Evolutionary conservation across 2,329 filamentous ascomycete species (phyloP), one percentile per base, ranked within the genome.

Genomic region (Celoporthe dispersa): DNA sequence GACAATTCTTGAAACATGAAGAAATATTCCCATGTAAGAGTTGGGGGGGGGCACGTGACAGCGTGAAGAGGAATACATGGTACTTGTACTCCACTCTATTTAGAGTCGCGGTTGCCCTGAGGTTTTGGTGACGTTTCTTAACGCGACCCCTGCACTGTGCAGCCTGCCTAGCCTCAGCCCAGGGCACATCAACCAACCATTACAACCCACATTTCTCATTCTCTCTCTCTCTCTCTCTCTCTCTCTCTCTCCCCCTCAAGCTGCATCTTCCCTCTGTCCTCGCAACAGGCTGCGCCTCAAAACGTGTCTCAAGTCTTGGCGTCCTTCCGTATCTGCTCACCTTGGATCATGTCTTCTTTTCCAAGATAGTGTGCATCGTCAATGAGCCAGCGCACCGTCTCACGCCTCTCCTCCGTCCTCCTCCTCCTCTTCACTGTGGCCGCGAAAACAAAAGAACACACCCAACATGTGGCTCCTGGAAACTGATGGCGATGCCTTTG

Each of bases 401-500:
- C 44, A 48, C 33, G 2, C 33, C 61, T 44, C 37, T 19, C 51
- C 19, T 33, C 28, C 9, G n/a, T 31, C 41, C 41, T 48, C 51
- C 33, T 25, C 22, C 8, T 11, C 22, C 33, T 31, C 28, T 2
- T 4, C 64, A 44, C n/a, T 14, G 60, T n/a, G n/a, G 7, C 35
- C 14, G 60, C n/a, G n/a, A 39, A 33, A 51, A 31, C 41, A 33
- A 19, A 48, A 28, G 19, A 5, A n/a, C n/a, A n/a, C 44, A n/a
- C 25, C 67, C 31, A 74, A 60, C 67, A 92, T 92, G 90, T 92
- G 90, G 90, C 84, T 91, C 70, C 80, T 92, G 63, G 87, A 90
- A 75, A 87, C 86, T 75, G 83, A 87, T 55, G 85, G 83, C 68
- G 82, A 86, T 70, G 81, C 85, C 66, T 86, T 90, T 68, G 81